Evolutionary conservation across 2,329 filamentous ascomycete genomes (phyloP).

Genomic region (Aspergillus pseudonomiae): DNA sequence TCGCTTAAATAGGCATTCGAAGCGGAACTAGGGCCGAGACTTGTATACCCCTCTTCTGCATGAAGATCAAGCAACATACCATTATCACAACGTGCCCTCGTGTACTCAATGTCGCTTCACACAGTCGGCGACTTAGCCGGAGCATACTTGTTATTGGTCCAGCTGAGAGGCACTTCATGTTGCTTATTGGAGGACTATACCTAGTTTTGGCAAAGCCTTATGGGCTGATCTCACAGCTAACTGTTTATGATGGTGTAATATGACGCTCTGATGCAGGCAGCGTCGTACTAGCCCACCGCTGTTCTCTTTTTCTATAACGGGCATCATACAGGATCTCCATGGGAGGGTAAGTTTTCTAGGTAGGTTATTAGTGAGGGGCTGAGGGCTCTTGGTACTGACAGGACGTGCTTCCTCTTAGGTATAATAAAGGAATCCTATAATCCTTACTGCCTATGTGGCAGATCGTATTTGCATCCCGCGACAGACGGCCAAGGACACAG

Average conservation of each 20-base stretch:
- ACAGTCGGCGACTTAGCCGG: neutral
- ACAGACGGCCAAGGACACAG: neutral
- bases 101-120: neutral
- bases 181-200: neutral
- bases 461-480: neutral
- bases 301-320: neutral
- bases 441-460: neutral
- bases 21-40: neutral
- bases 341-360: neutral
- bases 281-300: conserved; percentile 1
- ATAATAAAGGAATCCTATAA: neutral
- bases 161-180: neutral
- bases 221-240: conserved; percentile 12
- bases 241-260: conserved; percentile 5
- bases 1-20: neutral
- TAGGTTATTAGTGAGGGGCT: neutral
- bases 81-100: conserved; percentile 3
- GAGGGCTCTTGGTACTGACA: neutral
- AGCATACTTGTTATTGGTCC: conserved; percentile 1
- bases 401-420: neutral
- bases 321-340: neutral
- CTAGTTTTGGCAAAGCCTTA: neutral
- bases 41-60: conserved; percentile 9
- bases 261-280: conserved; percentile 8
- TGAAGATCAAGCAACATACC: conserved; percentile 11